Percentiles rank a stretch among this genome's conserved stretches.
These are phyloP conservation scores for Smallanthus sonchifolius DNA, from an alignment of 129 eudicot species.

Conservation along the genomic window DNA sequence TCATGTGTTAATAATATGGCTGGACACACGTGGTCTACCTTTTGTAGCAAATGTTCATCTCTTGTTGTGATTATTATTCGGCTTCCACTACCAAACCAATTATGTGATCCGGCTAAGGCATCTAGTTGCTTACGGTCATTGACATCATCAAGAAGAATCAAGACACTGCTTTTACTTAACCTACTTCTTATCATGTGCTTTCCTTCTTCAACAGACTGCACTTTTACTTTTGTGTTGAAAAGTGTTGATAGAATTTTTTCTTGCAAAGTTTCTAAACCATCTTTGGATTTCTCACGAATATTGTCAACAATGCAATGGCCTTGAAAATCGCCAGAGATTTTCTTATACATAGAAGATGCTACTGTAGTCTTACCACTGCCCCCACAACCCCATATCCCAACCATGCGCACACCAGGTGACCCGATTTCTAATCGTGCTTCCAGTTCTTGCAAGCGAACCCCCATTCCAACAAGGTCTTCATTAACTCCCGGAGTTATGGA, in stretches of 20 bases:
- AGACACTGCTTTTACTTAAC: neutral
- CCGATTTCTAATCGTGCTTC: neutral
- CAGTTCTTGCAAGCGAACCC: neutral
- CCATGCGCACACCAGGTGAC: slow-evolving; percentile 11
- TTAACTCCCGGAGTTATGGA: neutral
- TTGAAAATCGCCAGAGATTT: neutral
- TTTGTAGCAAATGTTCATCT: slow-evolving; percentile 6
- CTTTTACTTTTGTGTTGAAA: neutral
- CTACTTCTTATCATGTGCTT: neutral
- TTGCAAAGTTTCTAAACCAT: neutral
- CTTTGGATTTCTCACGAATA: neutral
- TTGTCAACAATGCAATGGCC: neutral
- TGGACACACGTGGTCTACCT: neutral
- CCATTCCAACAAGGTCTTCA: neutral
- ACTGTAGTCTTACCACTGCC: slow-evolving; percentile 2
- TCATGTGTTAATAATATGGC: neutral
- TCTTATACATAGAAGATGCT: neutral
- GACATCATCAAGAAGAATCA: slow-evolving; percentile 20
- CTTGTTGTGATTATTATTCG: slow-evolving; percentile 11
- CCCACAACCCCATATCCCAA: slow-evolving; percentile 3
- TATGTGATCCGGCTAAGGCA: slow-evolving; percentile 5
- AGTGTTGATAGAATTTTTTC: neutral
- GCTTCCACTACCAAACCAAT: slow-evolving; percentile 14
- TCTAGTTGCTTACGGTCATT: slow-evolving; percentile 9
- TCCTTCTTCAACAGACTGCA: neutral